Percentiles rank a stretch among this genome's conserved stretches.
Conservation (phyloP, 2,329 filamentous ascomycete species). For the Clarireedia monteithiana region DNA sequence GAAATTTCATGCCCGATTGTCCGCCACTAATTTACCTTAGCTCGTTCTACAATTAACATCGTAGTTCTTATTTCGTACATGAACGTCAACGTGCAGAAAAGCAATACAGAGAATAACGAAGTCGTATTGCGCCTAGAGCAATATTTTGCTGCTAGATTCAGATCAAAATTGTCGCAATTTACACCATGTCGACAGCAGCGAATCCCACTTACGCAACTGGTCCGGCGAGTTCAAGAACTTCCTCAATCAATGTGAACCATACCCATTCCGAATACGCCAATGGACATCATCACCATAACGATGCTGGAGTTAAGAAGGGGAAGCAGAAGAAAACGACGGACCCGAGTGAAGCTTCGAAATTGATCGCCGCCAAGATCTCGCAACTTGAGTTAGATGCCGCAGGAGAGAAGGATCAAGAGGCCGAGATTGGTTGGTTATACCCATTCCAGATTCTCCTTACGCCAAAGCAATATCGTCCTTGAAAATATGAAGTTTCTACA, state of each 20-base stretch:
- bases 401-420: slow-evolving; percentile 89
- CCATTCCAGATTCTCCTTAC: slow-evolving; percentile 14
- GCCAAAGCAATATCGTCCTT: background rate
- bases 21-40: slow-evolving; percentile 5
- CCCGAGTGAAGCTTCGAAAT: slow-evolving; percentile 81
- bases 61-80: slow-evolving; percentile 7
- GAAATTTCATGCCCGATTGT: slow-evolving; percentile 9
- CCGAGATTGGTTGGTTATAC: slow-evolving; percentile 73
- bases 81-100: slow-evolving; percentile 8
- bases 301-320: slow-evolving; percentile 59
- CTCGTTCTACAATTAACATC: slow-evolving; percentile 7
- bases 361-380: slow-evolving; percentile 87
- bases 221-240: slow-evolving; percentile 25
- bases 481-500: background rate
- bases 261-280: slow-evolving; percentile 25
- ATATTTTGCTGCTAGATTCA: background rate
- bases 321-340: slow-evolving; percentile 82
- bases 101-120: slow-evolving; percentile 7
- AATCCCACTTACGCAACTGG: slow-evolving; percentile 33
- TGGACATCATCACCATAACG: slow-evolving; percentile 34
- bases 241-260: slow-evolving; percentile 21
- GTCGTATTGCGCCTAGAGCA: slow-evolving; percentile 2
- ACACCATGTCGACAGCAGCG: slow-evolving; percentile 28
- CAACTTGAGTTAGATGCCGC: slow-evolving; percentile 91
- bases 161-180: background rate